Evolutionary conservation across 225 moss, liverwort and hornwort species (phyloP).

Genomic region (Thuidium tamariscinum): DNA sequence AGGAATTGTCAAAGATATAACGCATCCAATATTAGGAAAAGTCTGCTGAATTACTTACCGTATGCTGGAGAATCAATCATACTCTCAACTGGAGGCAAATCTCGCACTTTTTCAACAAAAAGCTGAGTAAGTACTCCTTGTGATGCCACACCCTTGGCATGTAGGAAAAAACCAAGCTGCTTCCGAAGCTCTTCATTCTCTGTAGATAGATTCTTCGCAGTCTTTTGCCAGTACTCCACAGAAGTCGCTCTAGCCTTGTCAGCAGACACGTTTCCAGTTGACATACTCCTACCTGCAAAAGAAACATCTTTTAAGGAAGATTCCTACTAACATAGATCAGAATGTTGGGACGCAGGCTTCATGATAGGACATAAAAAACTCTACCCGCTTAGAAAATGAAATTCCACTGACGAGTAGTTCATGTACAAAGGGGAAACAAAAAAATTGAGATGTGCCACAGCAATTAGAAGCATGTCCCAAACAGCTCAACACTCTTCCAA

Average conservation of each 20-base stretch:
- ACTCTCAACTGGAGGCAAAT: conserved; percentile 1
- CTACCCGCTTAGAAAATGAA: background rate
- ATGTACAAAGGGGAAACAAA: background rate
- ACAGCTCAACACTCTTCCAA: background rate
- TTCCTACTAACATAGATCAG: background rate
- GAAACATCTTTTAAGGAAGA: background rate
- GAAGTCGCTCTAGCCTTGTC: conserved; percentile 9
- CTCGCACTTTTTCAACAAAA: conserved; percentile 16
- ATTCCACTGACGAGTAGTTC: background rate
- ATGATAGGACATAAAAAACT: background rate
- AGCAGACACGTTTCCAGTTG: background rate
- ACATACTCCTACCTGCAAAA: background rate
- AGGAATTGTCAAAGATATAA: background rate
- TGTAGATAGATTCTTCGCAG: conserved; percentile 2
- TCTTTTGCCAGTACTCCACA: conserved; percentile 34
- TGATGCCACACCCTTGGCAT: conserved; percentile 10
- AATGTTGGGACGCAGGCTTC: background rate
- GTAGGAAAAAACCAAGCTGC: conserved; percentile 1
- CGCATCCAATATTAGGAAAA: background rate
- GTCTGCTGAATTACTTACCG: background rate
- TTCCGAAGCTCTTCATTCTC: conserved; percentile 41
- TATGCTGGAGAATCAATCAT: background rate
- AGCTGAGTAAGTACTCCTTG: conserved; percentile 10
- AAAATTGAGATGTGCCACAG: background rate
- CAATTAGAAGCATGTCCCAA: background rate